Percentiles rank a stretch among this genome's conserved stretches.
Conservation (phyloP, 495 filamentous ascomycete genomes). For the Tuber magnatum region DNA sequence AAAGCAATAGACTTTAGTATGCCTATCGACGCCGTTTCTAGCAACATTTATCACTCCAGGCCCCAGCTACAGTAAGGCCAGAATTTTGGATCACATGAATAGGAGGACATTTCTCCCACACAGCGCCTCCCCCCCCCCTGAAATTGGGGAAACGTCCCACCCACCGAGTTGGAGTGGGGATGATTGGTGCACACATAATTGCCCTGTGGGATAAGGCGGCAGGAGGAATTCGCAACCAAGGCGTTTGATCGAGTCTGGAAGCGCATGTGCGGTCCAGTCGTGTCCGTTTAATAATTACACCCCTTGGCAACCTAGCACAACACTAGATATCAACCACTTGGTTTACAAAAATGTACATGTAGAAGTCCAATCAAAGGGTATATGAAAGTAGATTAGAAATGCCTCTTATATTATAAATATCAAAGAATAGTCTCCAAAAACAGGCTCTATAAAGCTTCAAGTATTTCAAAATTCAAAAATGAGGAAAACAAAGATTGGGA, state of each 20-base stretch:
- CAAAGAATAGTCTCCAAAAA: too few relatives aligned
- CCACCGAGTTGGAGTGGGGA: background rate
- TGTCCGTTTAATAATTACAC: too few relatives aligned
- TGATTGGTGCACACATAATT: background rate
- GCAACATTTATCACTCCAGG: background rate
- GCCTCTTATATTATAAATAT: too few relatives aligned
- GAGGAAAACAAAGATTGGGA: too few relatives aligned
- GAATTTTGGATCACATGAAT: background rate
- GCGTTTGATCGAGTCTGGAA: background rate
- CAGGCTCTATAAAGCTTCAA: too few relatives aligned
- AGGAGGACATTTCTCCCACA: background rate
- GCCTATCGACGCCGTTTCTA: background rate
- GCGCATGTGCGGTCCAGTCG: background rate
- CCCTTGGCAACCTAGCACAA: too few relatives aligned
- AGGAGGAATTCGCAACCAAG: constrained; percentile 8
- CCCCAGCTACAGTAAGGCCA: background rate
- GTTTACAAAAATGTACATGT: too few relatives aligned
- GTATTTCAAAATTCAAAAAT: too few relatives aligned
- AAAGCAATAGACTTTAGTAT: background rate
- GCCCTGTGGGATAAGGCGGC: constrained; percentile 4
- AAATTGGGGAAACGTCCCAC: background rate
- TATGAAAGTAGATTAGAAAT: too few relatives aligned
- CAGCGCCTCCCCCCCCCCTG: background rate
- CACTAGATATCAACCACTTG: too few relatives aligned
- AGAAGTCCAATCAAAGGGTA: too few relatives aligned